phyloP scores from a whole-genome alignment of 2,329 filamentous ascomycete species.

The Parascedosporium putredinis region DNA sequence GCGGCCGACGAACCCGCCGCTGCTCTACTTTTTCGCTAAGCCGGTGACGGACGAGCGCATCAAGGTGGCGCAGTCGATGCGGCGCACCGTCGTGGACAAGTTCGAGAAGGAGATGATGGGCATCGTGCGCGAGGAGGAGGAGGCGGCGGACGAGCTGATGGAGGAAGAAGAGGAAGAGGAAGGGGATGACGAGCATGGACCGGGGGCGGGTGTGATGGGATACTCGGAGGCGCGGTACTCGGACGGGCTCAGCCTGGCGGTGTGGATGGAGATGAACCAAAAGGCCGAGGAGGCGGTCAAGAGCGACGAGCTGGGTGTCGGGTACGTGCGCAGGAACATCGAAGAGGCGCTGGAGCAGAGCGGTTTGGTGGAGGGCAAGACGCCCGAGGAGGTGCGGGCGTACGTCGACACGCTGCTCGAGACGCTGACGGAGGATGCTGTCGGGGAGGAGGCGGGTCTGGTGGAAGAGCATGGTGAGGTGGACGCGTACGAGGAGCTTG shows the following conservation, averaged over 20 bases:
- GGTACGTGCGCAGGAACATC: constrained; percentile 41
- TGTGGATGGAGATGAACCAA: constrained; percentile 44
- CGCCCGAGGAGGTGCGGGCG: constrained; percentile 32
- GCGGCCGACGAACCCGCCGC: constrained; percentile 44
- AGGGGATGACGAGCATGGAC: constrained; percentile 13
- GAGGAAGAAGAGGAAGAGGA: constrained; percentile 17
- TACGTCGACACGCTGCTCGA: constrained; percentile 41
- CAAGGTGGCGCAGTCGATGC: constrained; percentile 58
- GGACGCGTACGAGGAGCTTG: constrained; percentile 7
- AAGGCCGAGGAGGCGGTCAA: constrained; percentile 48
- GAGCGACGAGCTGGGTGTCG: constrained; percentile 43
- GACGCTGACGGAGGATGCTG: constrained; percentile 24
- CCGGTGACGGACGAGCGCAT: constrained; percentile 68
- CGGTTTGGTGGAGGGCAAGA: constrained; percentile 36
- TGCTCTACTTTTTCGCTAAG: constrained; percentile 86
- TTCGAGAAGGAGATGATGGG: constrained; percentile 57
- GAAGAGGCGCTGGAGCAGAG: constrained; percentile 44
- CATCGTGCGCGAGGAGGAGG: constrained; percentile 25
- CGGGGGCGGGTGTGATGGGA: too few species aligned
- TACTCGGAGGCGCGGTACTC: constrained; percentile 12
- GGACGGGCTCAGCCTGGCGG: constrained; percentile 20
- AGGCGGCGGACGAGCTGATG: too few species aligned
- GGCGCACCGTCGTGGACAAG: constrained; percentile 52
- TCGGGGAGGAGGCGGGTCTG: not conserved
- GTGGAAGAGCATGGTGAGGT: constrained; percentile 5